Percentiles rank a stretch among this genome's conserved stretches.
Conservation (phyloP, 352 stramenopile species). For the Phytophthora uliginosa region DNA sequence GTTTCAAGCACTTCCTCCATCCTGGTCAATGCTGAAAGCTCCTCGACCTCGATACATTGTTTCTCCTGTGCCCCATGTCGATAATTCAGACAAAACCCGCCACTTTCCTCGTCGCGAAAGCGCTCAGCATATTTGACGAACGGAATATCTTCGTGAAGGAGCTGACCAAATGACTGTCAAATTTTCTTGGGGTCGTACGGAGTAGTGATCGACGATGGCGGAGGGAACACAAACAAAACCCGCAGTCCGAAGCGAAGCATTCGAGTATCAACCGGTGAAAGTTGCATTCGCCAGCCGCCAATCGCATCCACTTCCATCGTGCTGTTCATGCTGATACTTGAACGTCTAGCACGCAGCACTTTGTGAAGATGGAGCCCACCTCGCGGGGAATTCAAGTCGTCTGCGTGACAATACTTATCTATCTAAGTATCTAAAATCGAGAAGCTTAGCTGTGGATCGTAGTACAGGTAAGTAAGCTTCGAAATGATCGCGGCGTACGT, state of each 20-base stretch:
- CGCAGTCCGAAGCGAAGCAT: conserved; percentile 11
- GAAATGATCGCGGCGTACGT: neutral
- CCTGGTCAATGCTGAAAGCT: neutral
- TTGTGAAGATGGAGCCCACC: neutral
- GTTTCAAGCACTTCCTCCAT: conserved; percentile 6
- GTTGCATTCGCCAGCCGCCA: neutral
- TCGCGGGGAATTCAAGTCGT: neutral
- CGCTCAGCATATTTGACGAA: conserved; percentile 4
- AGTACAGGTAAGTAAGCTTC: neutral
- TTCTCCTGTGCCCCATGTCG: neutral
- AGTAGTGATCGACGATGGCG: neutral
- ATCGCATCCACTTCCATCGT: neutral
- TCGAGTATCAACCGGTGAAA: conserved; percentile 3
- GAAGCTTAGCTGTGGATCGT: too few relatives aligned
- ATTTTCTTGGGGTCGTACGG: neutral
- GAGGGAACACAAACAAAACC: conserved; percentile 3
- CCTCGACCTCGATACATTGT: neutral
- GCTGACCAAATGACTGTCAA: conserved; percentile 5
- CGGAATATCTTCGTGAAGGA: conserved; percentile 9
- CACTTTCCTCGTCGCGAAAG: neutral
- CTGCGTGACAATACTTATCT: neutral
- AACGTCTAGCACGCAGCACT: neutral
- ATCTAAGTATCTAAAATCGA: neutral
- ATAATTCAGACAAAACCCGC: neutral
- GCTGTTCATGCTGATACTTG: neutral